These are phyloP conservation scores for Blastomyces gilchristii DNA, from an alignment of 2,329 filamentous ascomycete species.

Conservation along the genomic window DNA sequence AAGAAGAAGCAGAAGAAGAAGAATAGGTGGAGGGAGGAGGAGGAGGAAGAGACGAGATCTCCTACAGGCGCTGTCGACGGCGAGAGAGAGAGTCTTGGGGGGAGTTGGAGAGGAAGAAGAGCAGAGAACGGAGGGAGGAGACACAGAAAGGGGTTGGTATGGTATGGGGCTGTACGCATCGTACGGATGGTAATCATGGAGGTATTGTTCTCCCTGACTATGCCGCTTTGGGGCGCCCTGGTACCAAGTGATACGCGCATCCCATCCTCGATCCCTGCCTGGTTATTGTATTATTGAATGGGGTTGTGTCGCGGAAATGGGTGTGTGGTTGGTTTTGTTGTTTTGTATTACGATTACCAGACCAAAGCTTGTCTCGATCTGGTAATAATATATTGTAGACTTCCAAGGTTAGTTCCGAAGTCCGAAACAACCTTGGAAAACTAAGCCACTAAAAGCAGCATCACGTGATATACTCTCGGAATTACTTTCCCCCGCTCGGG, in stretches of 20 bases:
- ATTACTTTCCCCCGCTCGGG: neutral
- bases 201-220: conserved; percentile 2
- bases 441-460: no score
- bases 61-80: neutral
- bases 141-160: neutral
- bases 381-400: neutral
- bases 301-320: neutral
- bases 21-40: conserved; percentile 10
- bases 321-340: neutral
- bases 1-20: conserved; percentile 19
- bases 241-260: neutral
- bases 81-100: neutral
- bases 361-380: neutral
- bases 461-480: neutral
- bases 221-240: conserved; percentile 1
- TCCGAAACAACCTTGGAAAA: neutral
- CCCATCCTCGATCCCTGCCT: neutral
- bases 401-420: no score
- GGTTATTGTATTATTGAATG: neutral
- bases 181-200: no score
- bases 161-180: neutral
- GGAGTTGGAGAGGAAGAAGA: neutral
- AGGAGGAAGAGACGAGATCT: conserved; percentile 1
- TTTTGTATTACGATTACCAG: neutral
- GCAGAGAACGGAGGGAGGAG: neutral